Evolutionary conservation across 2,329 filamentous ascomycete genomes (phyloP), one percentile per base, ranked within the genome.

Genomic region (Botrytis galanthina): DNA sequence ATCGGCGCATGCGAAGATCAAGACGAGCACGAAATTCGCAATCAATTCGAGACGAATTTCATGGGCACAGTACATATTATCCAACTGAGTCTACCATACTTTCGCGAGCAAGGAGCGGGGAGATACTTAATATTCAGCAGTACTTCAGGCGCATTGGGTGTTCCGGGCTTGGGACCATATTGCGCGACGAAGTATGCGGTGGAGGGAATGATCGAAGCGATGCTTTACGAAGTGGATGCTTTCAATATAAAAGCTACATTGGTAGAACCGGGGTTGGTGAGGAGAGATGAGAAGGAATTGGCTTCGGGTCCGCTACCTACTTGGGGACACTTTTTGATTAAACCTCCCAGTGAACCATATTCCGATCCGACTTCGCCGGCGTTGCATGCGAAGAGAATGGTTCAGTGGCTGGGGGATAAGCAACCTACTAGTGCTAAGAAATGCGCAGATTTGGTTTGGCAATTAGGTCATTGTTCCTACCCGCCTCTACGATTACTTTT

Each of bases 21-120:
- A 84, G 94, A 98, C 82, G 94, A 97, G 81, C 91, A 94, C 82
- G 96, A 98, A 81, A 89, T 98, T 78, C 92, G 94, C 74, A 95
- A 97, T 80, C 96, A 98, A 82, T 98, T 98, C 83, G 94, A 97
- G 85, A 98, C 95, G 35, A 99, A 99, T 83, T 97, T 98, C 83
- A 95, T 97, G 86, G 96, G 96, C 71, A 97, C 94, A 0, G 83
- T 98, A 74, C 93, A 98, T 83, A 97, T 99, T 78, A 92, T 98
- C 74, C 94, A 98, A 81, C 85, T 93, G 32, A 95, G 92, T 1
- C 84, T 98, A 54, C 94, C 95, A 0, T 94, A 97, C 83, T 97
- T 98, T 78, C 90, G 95, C 70, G 87, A 90, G 76, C 91, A 93
- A 76, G 87, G 87, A 35, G 86, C 85, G 1, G 96, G 96, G 1